phyloP scores from a whole-genome alignment of 371 early-diverging fungal genomes.

The Apophysomyces ossiformis region DNA sequence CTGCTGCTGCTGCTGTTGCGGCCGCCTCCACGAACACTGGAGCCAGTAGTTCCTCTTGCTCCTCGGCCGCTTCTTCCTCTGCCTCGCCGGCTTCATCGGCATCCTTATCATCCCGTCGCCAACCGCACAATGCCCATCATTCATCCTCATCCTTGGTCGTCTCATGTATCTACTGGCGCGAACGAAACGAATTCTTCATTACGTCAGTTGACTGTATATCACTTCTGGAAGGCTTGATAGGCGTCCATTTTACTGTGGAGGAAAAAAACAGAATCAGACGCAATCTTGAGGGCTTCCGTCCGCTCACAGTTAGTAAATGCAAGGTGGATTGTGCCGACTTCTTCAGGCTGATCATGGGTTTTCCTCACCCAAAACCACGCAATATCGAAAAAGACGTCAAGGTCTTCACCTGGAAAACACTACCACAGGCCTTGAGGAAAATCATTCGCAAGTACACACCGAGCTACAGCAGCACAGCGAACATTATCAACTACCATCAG shows the following conservation, averaged over 20 bases:
- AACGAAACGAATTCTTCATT: slow-evolving; percentile 73
- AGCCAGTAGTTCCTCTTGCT: not conserved
- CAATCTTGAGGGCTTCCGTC: slow-evolving; percentile 83
- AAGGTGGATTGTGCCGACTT: slow-evolving; percentile 76
- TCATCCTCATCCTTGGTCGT: slow-evolving; percentile 51
- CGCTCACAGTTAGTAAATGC: slow-evolving; percentile 78
- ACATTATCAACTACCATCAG: slow-evolving; percentile 11
- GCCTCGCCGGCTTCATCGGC: not conserved
- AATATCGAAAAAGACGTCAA: slow-evolving; percentile 90
- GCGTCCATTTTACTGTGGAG: slow-evolving; percentile 78
- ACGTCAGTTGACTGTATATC: slow-evolving; percentile 85
- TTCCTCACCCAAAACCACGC: slow-evolving; percentile 82
- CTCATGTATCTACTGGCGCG: slow-evolving; percentile 86
- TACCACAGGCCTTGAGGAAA: slow-evolving; percentile 69
- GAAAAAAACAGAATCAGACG: slow-evolving; percentile 88
- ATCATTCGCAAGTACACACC: slow-evolving; percentile 70
- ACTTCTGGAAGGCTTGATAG: slow-evolving; percentile 75
- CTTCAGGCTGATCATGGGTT: slow-evolving; percentile 83
- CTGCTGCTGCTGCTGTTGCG: slow-evolving; percentile 22
- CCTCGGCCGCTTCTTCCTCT: not conserved
- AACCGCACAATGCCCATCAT: not conserved
- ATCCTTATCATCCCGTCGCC: not conserved
- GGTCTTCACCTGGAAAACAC: slow-evolving; percentile 77
- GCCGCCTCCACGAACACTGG: slow-evolving; percentile 14
- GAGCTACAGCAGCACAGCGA: slow-evolving; percentile 33